phyloP scores from a whole-genome alignment of 2,329 filamentous ascomycete genomes.

The Gyromitra esculenta region DNA sequence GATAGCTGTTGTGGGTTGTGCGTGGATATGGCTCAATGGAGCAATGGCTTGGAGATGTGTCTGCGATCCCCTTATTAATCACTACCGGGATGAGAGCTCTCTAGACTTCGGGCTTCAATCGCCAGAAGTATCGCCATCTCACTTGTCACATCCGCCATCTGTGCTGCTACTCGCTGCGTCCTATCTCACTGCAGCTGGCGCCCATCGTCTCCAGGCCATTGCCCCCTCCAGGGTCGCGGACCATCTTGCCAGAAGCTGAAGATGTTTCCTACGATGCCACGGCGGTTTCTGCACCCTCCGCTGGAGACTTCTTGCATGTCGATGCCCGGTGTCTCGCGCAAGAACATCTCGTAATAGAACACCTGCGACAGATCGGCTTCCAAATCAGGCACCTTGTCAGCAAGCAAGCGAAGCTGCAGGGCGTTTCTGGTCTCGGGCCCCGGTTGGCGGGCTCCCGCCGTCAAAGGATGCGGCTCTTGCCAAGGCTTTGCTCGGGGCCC shows the following conservation, averaged over 20 bases:
- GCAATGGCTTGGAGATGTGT: not conserved
- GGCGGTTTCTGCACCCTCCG: not conserved
- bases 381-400: not conserved
- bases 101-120: too few species aligned
- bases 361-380: not conserved
- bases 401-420: constrained; percentile 31
- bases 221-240: not conserved
- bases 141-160: not conserved
- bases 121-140: too few species aligned
- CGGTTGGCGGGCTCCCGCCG: constrained; percentile 31
- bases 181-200: not conserved
- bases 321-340: not conserved
- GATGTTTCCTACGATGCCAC: not conserved
- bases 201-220: not conserved
- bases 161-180: not conserved
- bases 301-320: not conserved
- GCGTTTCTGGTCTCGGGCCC: constrained; percentile 11
- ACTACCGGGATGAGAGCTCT: not conserved
- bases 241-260: not conserved
- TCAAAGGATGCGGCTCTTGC: constrained; percentile 33
- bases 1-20: not conserved
- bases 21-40: not conserved
- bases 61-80: not conserved
- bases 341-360: not conserved
- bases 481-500: constrained; percentile 22